A percentile compares a stretch with the other conserved stretches of the same genome.
phyloP scores from a whole-genome alignment of 1,284 basidiomycete genomes.

The Erythrobasidium hasegawianum region DNA sequence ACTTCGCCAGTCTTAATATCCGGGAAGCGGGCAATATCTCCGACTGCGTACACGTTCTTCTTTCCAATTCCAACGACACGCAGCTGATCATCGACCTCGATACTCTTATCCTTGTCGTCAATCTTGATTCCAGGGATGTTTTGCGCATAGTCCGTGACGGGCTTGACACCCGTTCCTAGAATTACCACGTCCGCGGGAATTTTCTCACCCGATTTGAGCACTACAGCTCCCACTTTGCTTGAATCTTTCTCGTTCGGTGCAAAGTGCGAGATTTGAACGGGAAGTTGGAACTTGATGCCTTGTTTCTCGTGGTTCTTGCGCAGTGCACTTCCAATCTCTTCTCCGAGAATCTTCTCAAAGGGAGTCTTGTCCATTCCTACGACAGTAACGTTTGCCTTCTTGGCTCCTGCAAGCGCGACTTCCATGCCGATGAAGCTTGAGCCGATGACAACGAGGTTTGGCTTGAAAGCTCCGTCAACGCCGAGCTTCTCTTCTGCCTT shows the following conservation, averaged over 20 bases:
- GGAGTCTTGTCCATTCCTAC: constrained; percentile 82
- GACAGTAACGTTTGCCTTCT: constrained; percentile 55
- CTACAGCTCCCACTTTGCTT: constrained; percentile 55
- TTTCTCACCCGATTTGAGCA: constrained; percentile 63
- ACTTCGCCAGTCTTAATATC: constrained; percentile 52
- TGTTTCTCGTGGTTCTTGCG: constrained; percentile 65
- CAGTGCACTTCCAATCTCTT: constrained; percentile 71
- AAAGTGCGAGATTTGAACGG: constrained; percentile 56
- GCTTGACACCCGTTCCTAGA: constrained; percentile 83
- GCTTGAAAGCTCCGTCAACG: constrained; percentile 48
- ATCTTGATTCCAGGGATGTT: constrained; percentile 58
- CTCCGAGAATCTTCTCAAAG: constrained; percentile 75
- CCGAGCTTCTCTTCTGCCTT: constrained; percentile 38
- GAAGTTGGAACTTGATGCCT: constrained; percentile 74
- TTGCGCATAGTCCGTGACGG: constrained; percentile 78
- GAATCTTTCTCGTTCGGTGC: constrained; percentile 45
- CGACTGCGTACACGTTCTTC: constrained; percentile 74
- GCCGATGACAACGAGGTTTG: constrained; percentile 77
- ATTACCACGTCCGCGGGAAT: constrained; percentile 75
- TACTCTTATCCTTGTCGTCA: constrained; percentile 68
- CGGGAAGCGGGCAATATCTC: constrained; percentile 68
- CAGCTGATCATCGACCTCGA: constrained; percentile 75
- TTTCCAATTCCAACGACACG: constrained; percentile 58
- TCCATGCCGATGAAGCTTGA: constrained; percentile 95
- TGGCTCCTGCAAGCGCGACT: constrained; percentile 68